Evolutionary conservation across 352 stramenopile genomes (phyloP), one percentile per base, ranked within the genome.

Genomic region (Globisporangium carolinianum): DNA sequence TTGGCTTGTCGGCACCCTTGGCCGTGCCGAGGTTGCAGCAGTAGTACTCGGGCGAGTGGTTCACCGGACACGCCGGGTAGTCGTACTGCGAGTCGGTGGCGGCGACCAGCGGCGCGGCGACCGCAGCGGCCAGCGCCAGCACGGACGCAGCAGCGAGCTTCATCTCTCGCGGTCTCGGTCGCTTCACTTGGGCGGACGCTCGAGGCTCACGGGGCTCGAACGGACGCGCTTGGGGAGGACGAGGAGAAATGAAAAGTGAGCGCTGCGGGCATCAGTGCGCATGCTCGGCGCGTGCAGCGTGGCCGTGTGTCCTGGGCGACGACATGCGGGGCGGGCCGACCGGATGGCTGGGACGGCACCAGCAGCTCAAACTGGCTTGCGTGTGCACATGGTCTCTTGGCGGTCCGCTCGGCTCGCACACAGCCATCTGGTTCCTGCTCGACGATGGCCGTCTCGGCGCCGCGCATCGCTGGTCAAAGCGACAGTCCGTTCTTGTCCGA

Each of bases 61-160:
- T 87, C 52, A 90, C 63, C 36, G 76, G 66, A 41, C 79, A 90
- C 12, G 77, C 77, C 11, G 75, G 61, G 65, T 73, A 88, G 55
- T 85, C 73, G 35, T 67, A 57, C 68, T 87, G 76, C 60, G 71
- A 69, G 51, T 65, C 72, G 38, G 76, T 84, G 48, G 66, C 72
- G 2, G 55, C 51, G 18, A 68, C 70, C 15, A 78, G 46, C 9
- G 72, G 68, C 56, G 67, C 47, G 47, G 54, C 53, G 38, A 61
- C 57, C 0, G 58, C 61, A 14, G 39, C 39, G 11, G 3, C 39
- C 9, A 63, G 41, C 51, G 56, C 47, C 49, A 48, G 45, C 45
- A 24, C 45, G 45, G n/a, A 24, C 5, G 45, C 45, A 15, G 46
- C 57, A 51, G 61, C 43, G 58, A 50, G 45, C 49, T 46, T 51